Percentiles rank a stretch among this genome's conserved stretches.
phyloP scores from a whole-genome alignment of 371 early-diverging fungal species.

The Homolaphlyctis polyrhiza region DNA sequence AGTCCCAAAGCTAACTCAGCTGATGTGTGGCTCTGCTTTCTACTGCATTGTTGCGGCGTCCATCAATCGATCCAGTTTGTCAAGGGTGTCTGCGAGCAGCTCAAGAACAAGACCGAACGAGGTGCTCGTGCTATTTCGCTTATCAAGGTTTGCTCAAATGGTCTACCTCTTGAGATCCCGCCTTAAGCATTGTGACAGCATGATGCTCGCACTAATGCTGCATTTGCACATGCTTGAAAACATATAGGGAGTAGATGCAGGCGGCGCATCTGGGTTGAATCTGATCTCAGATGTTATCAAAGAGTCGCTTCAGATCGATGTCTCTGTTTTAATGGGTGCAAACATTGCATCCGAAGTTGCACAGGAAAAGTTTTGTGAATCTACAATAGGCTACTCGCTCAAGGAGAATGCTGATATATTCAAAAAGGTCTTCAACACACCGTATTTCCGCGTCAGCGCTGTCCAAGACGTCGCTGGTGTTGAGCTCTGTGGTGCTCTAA shows the following conservation, averaged over 20 bases:
- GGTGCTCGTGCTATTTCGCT: constrained; percentile 87
- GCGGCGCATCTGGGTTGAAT: constrained; percentile 62
- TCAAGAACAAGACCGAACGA: constrained; percentile 64
- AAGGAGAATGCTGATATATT: constrained; percentile 70
- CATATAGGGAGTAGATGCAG: constrained; percentile 72
- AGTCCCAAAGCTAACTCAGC: neutral
- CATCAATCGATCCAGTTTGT: too few relatives aligned
- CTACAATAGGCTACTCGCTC: constrained; percentile 82
- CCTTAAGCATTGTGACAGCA: neutral
- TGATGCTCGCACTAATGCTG: neutral
- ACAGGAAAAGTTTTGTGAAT: constrained; percentile 89
- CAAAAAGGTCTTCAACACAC: constrained; percentile 78
- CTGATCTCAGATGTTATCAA: constrained; percentile 86
- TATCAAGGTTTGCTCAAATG: constrained; percentile 60
- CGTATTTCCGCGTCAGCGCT: constrained; percentile 76
- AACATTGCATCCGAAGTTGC: constrained; percentile 99
- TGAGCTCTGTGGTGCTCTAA: constrained; percentile 97
- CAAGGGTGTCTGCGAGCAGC: constrained; percentile 69
- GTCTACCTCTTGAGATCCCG: neutral
- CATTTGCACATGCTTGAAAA: neutral
- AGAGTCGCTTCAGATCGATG: constrained; percentile 67
- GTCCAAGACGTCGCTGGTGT: constrained; percentile 87
- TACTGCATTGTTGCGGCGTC: too few relatives aligned
- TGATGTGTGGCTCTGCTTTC: too few relatives aligned
- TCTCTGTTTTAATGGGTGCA: constrained; percentile 93